These are phyloP conservation scores for Gryganskiella cystojenkinii DNA, from an alignment of 192 early-diverging fungal species.

Conservation along the genomic window DNA sequence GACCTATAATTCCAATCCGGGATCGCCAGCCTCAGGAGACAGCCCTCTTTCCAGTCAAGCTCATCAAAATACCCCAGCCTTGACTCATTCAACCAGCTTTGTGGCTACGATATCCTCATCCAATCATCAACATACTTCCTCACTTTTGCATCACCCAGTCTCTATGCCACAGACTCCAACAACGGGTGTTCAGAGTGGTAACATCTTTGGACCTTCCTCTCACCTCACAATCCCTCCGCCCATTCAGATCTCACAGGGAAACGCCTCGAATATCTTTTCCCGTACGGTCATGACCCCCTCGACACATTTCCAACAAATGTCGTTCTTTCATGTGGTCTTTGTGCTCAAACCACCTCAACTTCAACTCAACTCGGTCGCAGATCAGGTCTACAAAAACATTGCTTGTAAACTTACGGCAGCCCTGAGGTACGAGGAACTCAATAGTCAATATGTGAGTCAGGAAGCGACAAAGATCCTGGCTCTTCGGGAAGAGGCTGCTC, in stretches of 20 bases:
- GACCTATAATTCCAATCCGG: constrained; percentile 30
- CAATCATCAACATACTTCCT: no score
- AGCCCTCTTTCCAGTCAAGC: constrained; percentile 22
- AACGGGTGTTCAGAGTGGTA: constrained; percentile 7
- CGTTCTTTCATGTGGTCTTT: constrained; percentile 85
- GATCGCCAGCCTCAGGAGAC: constrained; percentile 19
- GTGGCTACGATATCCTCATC: no score
- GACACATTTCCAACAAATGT: constrained; percentile 58
- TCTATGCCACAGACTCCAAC: constrained; percentile 52
- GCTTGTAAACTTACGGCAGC: constrained; percentile 75
- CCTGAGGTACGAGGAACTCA: constrained; percentile 82
- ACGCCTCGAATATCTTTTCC: constrained; percentile 13
- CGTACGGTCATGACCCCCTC: constrained; percentile 21
- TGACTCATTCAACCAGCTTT: constrained; percentile 22
- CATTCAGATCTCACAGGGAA: constrained; percentile 36
- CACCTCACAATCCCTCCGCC: constrained; percentile 21
- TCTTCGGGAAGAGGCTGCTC: constrained; percentile 71
- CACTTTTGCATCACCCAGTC: constrained; percentile 34
- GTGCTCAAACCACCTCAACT: constrained; percentile 66
- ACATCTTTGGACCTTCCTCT: neutral
- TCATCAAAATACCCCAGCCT: constrained; percentile 24
- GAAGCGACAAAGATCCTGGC: constrained; percentile 80
- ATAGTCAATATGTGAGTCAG: constrained; percentile 76
- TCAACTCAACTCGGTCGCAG: constrained; percentile 67
- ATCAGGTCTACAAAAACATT: constrained; percentile 77